A percentile compares a stretch with the other conserved stretches of the same genome.
phyloP scores from a whole-genome alignment of 2,329 filamentous ascomycete species.

The Neurospora sp. region DNA sequence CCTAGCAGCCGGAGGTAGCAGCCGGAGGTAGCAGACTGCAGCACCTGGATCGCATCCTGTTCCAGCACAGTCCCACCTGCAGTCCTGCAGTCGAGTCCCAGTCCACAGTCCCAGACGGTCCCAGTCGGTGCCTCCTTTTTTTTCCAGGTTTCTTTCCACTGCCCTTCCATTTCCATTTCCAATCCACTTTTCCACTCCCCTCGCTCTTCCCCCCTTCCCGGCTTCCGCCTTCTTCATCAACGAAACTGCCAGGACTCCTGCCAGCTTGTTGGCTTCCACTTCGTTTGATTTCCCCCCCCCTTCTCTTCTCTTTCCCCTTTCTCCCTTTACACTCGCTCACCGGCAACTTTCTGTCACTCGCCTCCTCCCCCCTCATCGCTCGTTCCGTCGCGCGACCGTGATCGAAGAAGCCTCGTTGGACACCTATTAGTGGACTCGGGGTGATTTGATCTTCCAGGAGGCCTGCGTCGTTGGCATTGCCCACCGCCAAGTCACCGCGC shows the following conservation, averaged over 20 bases:
- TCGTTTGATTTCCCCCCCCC: not conserved
- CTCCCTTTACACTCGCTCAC: slow-evolving; percentile 15
- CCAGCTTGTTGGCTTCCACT: not conserved
- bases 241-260: not conserved
- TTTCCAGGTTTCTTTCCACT: not conserved
- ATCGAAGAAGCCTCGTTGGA: slow-evolving; percentile 4
- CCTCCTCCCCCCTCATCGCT: slow-evolving; percentile 6
- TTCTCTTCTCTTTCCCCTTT: slow-evolving; percentile 7
- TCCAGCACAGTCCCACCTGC: not conserved
- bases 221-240: slow-evolving; percentile 8
- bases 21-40: not conserved
- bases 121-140: slow-evolving; percentile 15
- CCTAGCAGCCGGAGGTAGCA: not conserved
- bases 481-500: not conserved
- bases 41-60: not conserved
- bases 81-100: not conserved
- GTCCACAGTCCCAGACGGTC: not conserved
- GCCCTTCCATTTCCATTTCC: slow-evolving; percentile 11
- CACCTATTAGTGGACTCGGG: not conserved
- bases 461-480: not conserved
- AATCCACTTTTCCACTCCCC: slow-evolving; percentile 4
- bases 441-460: not conserved
- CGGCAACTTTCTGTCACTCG: slow-evolving; percentile 5
- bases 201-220: slow-evolving; percentile 5
- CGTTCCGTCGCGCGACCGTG: slow-evolving; percentile 9